Base-by-base conservation (phyloP, 1,284 basidiomycete species). In the Coriolopsis trogii region DNA sequence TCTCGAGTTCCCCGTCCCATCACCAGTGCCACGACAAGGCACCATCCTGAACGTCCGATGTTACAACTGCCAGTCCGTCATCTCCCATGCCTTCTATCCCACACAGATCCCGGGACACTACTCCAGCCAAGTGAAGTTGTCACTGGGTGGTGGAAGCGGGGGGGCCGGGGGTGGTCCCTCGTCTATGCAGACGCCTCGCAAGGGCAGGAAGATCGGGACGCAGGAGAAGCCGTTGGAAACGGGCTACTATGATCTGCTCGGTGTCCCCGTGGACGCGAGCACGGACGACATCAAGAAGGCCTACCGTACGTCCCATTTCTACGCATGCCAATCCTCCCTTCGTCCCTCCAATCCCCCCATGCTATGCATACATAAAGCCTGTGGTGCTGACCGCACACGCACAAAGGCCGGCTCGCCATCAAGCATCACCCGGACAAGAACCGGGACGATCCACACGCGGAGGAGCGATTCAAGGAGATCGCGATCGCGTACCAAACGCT, bases 401-500 rank as follows among this genome's bases (percentile, higher is more conserved):
- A n/a, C n/a, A n/a, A n/a, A 89, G 89, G 95, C 43, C 85, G 95
- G 16, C 77, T 97, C 46, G 96, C 96, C 2, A 97, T 98, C 73
- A 96, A 96, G 72, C 87, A 90, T 63, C 87, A 92, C 64, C 89
- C 91, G 0, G 89, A 93, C 76, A 92, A 98, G 81, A 98, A 98
- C 67, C 91, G 89, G 0, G 88, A 94, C 65, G 94, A 98, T 71
- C 93, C 94, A 0, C 78, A 86, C 50, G 95, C 94, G 0, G 94
- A 93, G 69, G 95, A 97, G 62, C 80, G 82, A 45, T 95, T 95
- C 78, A 93, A 95, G 67, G 80, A 88, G 59, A 93, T 95, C 60
- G 88, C 91, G 0, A 89, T 93, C 43, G 93, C 92, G 1, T 95
- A 95, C 66, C 81, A 93, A 72, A 88, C 94, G 4, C 81, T 99